These are phyloP conservation scores for Trichoderma sp. DNA, from an alignment of 2,329 filamentous ascomycete genomes.

Conservation along the genomic window DNA sequence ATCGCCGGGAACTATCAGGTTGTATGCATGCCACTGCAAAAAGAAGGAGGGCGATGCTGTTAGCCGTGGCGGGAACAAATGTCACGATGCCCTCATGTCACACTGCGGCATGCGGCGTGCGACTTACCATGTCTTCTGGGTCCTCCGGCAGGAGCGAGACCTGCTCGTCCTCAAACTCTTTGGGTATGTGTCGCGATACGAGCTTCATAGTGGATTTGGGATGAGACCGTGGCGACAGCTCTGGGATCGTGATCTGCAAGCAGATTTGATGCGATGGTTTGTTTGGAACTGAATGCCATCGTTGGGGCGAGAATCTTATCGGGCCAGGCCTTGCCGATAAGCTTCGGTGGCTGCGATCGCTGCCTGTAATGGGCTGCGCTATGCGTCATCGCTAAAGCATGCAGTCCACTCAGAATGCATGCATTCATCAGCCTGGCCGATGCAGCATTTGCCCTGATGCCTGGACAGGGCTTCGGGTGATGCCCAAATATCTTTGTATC, in stretches of 20 bases:
- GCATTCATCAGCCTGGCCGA: neutral
- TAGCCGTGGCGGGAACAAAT: neutral
- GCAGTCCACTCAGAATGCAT: neutral
- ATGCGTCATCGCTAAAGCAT: neutral
- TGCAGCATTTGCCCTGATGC: neutral
- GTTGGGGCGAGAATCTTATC: neutral
- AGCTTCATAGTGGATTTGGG: slow-evolving; percentile 41
- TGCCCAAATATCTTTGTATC: neutral
- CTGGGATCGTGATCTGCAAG: neutral
- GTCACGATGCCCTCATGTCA: neutral
- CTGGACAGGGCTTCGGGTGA: neutral
- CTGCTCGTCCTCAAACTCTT: slow-evolving; percentile 44
- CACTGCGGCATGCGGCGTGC: slow-evolving; percentile 3
- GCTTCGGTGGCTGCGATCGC: slow-evolving; percentile 4
- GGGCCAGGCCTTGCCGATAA: neutral
- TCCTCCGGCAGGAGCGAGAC: slow-evolving; percentile 49
- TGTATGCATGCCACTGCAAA: slow-evolving; percentile 61
- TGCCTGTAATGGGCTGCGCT: neutral
- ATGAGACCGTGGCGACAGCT: neutral
- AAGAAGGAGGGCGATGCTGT: neutral
- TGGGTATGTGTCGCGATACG: slow-evolving; percentile 41
- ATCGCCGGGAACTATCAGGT: slow-evolving; percentile 58
- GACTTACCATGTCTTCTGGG: slow-evolving; percentile 50
- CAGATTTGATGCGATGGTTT: neutral
- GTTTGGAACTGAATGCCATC: neutral